These are phyloP conservation scores for Rhizoclosmatium sp. DNA, from an alignment of 192 early-diverging fungal genomes.

Conservation along the genomic window DNA sequence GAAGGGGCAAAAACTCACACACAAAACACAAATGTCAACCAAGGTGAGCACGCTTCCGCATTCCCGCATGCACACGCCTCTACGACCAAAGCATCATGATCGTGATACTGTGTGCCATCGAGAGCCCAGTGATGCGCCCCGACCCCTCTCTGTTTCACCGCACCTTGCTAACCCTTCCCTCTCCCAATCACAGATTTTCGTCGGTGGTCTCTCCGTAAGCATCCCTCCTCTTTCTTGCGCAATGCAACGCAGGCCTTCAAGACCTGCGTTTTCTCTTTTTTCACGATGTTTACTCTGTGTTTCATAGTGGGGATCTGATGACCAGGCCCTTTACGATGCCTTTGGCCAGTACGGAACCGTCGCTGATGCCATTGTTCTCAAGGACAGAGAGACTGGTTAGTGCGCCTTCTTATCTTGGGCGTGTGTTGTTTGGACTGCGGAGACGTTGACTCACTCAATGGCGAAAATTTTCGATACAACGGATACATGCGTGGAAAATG, in stretches of 20 bases:
- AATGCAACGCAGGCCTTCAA: neutral
- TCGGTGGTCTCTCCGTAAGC: conserved; percentile 41
- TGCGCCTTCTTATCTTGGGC: neutral
- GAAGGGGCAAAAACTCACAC: too few species aligned
- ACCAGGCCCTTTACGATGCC: conserved; percentile 62
- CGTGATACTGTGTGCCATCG: too few species aligned
- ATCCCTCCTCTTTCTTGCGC: neutral
- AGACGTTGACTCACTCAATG: neutral
- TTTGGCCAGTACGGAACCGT: conserved; percentile 74
- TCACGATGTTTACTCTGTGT: neutral
- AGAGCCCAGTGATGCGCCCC: too few species aligned
- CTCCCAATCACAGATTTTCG: conserved; percentile 26
- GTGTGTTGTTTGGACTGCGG: neutral
- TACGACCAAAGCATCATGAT: too few species aligned
- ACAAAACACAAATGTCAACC: too few species aligned
- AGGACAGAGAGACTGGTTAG: conserved; percentile 79
- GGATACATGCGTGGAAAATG: too few species aligned
- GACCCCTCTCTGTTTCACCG: too few species aligned
- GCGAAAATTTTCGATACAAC: neutral
- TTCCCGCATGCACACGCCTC: too few species aligned
- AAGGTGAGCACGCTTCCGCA: too few species aligned
- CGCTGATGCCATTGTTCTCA: conserved; percentile 70
- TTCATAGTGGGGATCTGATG: conserved; percentile 72
- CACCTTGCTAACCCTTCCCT: neutral
- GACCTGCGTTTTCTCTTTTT: neutral